Evolutionary conservation across 129 eudicot species (phyloP).

Genomic region (Saposhnikovia divaricata): DNA sequence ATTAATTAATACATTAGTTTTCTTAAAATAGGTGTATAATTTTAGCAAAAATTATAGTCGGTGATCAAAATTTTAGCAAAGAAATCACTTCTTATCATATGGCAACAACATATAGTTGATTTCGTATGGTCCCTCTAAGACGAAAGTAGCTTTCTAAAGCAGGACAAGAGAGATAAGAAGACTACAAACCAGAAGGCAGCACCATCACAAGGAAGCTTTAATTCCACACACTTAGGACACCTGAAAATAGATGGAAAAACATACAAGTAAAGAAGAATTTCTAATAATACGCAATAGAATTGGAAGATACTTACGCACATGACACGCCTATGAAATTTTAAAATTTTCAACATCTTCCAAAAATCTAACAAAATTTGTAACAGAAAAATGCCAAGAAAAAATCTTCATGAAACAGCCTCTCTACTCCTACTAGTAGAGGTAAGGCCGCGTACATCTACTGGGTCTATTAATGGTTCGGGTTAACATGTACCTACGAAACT

Average conservation of each 20-base stretch:
- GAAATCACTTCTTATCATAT: background rate
- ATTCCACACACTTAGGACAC: slow-evolving; percentile 48
- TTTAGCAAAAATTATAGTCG: no score
- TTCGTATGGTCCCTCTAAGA: background rate
- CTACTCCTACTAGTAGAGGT: background rate
- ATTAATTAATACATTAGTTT: background rate
- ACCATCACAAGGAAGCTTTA: slow-evolving; percentile 52
- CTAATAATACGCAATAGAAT: background rate
- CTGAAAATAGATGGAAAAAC: slow-evolving; percentile 12
- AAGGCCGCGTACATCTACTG: no score
- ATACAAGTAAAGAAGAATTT: background rate
- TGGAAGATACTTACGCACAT: background rate
- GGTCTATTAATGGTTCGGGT: no score
- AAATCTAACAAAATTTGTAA: background rate
- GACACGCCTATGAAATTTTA: no score
- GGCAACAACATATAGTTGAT: background rate
- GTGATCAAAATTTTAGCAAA: no score
- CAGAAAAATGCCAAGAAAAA: background rate
- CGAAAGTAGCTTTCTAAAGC: background rate
- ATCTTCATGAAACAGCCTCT: background rate
- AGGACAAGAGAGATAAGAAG: background rate
- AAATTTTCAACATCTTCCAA: background rate
- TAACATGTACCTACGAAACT: no score
- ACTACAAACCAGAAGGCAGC: slow-evolving; percentile 53
- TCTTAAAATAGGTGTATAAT: no score